phyloP scores from a whole-genome alignment of 352 stramenopile genomes.

The Stephanocyclus meneghinianus region DNA sequence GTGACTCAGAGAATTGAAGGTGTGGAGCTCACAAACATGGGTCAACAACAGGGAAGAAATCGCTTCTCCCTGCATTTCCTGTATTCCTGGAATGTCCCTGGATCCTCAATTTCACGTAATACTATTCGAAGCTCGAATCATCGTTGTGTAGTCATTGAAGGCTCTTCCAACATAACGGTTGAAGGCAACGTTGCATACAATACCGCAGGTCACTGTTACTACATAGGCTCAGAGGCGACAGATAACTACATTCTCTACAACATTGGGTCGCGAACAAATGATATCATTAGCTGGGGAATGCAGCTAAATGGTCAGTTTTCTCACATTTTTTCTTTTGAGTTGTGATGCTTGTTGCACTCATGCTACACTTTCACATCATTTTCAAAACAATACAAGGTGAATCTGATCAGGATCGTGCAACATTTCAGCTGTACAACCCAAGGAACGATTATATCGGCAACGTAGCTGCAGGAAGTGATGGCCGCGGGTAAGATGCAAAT shows the following conservation, averaged over 20 bases:
- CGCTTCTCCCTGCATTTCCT: slow-evolving; percentile 51
- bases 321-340: neutral
- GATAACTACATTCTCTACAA: slow-evolving; percentile 47
- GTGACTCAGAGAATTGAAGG: slow-evolving; percentile 55
- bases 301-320: slow-evolving; percentile 7
- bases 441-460: slow-evolving; percentile 55
- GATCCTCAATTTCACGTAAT: slow-evolving; percentile 54
- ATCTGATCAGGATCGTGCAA: slow-evolving; percentile 27
- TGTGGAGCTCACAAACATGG: slow-evolving; percentile 68
- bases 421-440: slow-evolving; percentile 26
- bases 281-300: slow-evolving; percentile 23
- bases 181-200: slow-evolving; percentile 53
- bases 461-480: slow-evolving; percentile 47
- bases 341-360: neutral
- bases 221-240: slow-evolving; percentile 30
- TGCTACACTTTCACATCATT: neutral
- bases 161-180: slow-evolving; percentile 49
- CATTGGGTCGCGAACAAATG: slow-evolving; percentile 43
- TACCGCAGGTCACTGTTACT: slow-evolving; percentile 48
- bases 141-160: slow-evolving; percentile 56
- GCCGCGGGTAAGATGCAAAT: slow-evolving; percentile 32
- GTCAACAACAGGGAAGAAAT: slow-evolving; percentile 48
- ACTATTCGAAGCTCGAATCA: slow-evolving; percentile 44
- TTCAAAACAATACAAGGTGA: slow-evolving; percentile 13
- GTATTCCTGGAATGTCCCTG: slow-evolving; percentile 42